Conservation (phyloP, 176 grass and related monocot species). For the Miscanthus lutarioriparius region DNA sequence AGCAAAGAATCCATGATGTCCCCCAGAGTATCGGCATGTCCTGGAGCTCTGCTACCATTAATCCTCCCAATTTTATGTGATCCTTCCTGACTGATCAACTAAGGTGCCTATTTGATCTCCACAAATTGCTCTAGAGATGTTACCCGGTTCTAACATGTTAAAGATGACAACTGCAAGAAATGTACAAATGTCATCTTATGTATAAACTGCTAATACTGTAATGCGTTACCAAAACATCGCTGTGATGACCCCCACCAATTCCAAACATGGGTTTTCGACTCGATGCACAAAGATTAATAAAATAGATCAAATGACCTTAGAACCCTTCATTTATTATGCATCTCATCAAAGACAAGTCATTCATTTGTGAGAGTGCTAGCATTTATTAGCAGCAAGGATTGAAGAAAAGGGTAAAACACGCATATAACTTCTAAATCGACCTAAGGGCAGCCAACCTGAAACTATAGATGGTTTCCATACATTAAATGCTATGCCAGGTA, state of each 20-base stretch:
- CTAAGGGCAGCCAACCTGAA: not conserved
- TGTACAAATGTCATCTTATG: conserved; percentile 22
- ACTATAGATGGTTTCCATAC: not conserved
- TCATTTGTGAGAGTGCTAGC: not conserved
- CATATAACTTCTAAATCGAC: too few species aligned
- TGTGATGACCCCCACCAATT: not conserved
- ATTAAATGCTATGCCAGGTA: too few species aligned
- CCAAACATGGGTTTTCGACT: not conserved
- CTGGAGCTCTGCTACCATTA: conserved; percentile 12
- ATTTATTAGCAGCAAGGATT: not conserved
- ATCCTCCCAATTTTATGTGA: conserved; percentile 42
- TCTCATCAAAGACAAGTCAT: not conserved
- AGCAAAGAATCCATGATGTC: conserved; percentile 16
- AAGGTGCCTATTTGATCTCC: conserved; percentile 88
- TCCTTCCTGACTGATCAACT: conserved; percentile 86
- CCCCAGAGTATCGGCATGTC: not conserved
- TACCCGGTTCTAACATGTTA: conserved; percentile 81
- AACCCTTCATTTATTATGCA: not conserved
- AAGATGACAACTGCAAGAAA: conserved; percentile 88
- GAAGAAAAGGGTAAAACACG: not conserved
- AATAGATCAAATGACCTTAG: not conserved
- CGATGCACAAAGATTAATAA: not conserved
- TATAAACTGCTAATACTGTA: not conserved
- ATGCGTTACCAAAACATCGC: not conserved
- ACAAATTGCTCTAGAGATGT: conserved; percentile 83